Evolutionary conservation across 495 filamentous ascomycete genomes (phyloP), one percentile per base, ranked within the genome.

Genomic region (Hypoxylon rickii): DNA sequence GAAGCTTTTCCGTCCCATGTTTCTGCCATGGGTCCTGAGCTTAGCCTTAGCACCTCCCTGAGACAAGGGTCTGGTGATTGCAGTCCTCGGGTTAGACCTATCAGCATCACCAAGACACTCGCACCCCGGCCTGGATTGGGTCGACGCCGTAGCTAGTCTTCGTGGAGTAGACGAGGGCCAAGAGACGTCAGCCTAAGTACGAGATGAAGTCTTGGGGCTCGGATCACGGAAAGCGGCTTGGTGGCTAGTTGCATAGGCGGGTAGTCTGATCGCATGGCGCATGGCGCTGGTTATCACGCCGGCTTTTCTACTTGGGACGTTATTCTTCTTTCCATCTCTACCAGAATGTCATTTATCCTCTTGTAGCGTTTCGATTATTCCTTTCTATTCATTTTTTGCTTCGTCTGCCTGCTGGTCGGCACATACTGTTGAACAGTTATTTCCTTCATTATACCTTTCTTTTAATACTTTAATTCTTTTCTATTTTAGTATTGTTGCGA

Each of bases 341-440:
- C 10, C 10, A 4, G 4, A 4, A 10, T 29, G 4, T 4, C 24
- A 4, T 29, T 36, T 43, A 31, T 37, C 15, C 33, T 49, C 42
- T 44, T 43, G 36, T 42, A n/a, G n/a, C n/a, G n/a, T 45, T 58
- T 24, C 32, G 46, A 33, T 17, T 34, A 50, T 39, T 12, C 21
- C 12, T 55, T 43, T 34, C 26, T 39, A 43, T 53, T 51, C 61
- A 43, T 41, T 65, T 51, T 17, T 51, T 61, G 18, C 21, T 58
- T 17, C 38, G 21, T 49, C 42, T 31, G 52, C 46, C 61, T 61
- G 64, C 64, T 47, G 64, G 64, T 61, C 64, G 62, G 61, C 46
- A 47, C 41, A 7, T 31, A 65, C 65, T 68, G 61, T 54, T 65
- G 65, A 60, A 50, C 62, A 62, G 65, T 65, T 42, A 45, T 41